phyloP scores from a whole-genome alignment of 1,284 basidiomycete species.

The Cryptococcus sp. region DNA sequence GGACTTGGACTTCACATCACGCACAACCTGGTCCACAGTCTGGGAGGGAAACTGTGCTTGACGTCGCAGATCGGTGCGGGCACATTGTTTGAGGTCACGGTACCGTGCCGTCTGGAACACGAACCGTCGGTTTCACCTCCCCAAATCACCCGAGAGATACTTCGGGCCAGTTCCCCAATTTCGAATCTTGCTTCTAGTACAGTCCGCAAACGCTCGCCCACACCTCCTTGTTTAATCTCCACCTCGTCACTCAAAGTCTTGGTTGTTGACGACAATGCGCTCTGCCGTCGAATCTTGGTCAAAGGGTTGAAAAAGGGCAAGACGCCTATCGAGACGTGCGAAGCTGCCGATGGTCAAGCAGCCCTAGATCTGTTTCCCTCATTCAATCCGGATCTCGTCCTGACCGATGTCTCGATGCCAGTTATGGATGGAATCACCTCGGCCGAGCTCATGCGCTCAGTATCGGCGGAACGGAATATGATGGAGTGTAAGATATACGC shows the following conservation, averaged over 20 bases:
- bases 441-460: conserved; percentile 21
- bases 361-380: conserved; percentile 17
- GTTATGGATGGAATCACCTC: conserved; percentile 25
- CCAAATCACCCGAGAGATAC: too few species aligned
- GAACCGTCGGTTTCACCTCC: not conserved
- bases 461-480: conserved; percentile 2
- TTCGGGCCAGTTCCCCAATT: not conserved
- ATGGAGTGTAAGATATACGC: conserved; percentile 19
- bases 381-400: conserved; percentile 22
- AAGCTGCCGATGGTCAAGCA: conserved; percentile 22
- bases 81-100: conserved; percentile 16
- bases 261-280: conserved; percentile 25
- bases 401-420: conserved; percentile 34
- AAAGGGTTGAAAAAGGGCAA: not conserved
- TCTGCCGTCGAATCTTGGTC: conserved; percentile 12
- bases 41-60: conserved; percentile 21
- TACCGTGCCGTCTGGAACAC: conserved; percentile 15
- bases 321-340: conserved; percentile 12
- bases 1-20: conserved; percentile 32
- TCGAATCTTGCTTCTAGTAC: not conserved
- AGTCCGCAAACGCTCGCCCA: not conserved
- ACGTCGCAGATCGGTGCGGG: conserved; percentile 11
- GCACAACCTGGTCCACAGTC: conserved; percentile 17
- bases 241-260: conserved; percentile 13
- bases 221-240: not conserved